These are phyloP conservation scores for Infundibulicybe gibba DNA, from an alignment of 768 basidiomycete genomes.

Conservation along the genomic window DNA sequence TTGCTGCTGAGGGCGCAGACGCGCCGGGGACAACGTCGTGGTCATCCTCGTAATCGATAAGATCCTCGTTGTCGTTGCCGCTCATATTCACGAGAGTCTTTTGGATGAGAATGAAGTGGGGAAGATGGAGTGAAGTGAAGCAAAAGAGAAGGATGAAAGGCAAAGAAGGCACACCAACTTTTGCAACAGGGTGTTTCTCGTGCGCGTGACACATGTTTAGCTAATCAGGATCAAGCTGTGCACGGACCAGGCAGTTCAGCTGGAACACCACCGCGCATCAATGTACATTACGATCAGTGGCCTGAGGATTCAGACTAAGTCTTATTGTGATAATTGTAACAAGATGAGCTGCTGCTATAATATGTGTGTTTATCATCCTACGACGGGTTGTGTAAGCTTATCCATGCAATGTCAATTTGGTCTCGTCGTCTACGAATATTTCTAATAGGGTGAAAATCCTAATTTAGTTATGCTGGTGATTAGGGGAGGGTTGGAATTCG, in stretches of 20 bases:
- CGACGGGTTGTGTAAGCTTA: no score
- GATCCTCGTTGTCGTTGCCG: constrained; percentile 84
- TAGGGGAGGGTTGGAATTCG: constrained; percentile 42
- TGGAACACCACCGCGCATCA: no score
- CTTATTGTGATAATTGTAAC: no score
- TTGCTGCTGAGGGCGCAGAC: constrained; percentile 38
- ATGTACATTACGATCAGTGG: neutral
- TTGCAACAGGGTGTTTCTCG: constrained; percentile 5
- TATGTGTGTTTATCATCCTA: no score
- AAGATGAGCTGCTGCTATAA: no score
- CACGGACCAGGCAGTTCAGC: constrained; percentile 5
- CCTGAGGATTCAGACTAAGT: no score
- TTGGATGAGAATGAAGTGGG: no score
- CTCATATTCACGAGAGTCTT: constrained; percentile 47
- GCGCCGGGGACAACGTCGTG: constrained; percentile 69
- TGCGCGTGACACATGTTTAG: constrained; percentile 15
- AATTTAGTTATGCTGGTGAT: neutral
- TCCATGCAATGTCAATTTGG: constrained; percentile 96
- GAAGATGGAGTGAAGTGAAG: constrained; percentile 17
- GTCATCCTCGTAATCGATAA: constrained; percentile 94
- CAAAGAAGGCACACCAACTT: constrained; percentile 1
- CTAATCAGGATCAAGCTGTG: constrained; percentile 29
- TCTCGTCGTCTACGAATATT: constrained; percentile 99
- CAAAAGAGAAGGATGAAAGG: constrained; percentile 21
- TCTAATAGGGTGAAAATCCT: constrained; percentile 78